Evolutionary conservation across 345 rosid species (phyloP).

Genomic region (Populus simonii): DNA sequence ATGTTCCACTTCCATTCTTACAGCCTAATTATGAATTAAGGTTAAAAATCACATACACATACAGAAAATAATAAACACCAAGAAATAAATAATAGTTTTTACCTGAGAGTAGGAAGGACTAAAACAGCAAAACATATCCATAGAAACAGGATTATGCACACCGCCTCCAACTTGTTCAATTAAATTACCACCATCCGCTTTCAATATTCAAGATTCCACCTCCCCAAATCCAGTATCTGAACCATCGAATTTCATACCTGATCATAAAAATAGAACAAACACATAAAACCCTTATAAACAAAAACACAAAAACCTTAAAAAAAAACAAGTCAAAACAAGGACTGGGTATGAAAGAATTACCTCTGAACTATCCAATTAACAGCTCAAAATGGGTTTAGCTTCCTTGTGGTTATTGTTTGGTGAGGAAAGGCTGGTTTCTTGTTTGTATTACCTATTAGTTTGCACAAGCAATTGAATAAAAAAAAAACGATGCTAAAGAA

Average conservation of each 20-base stretch:
- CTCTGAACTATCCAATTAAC: conserved; percentile 14
- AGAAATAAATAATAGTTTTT: background rate
- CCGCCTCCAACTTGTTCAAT: conserved; percentile 13
- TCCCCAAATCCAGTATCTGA: conserved; percentile 26
- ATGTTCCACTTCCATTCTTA: background rate
- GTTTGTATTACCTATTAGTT: conserved; percentile 3
- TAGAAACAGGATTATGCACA: conserved; percentile 21
- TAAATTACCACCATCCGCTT: conserved; percentile 25
- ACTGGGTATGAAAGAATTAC: conserved; percentile 30
- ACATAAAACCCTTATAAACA: background rate
- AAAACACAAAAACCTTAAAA: conserved; percentile 14
- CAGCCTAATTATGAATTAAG: background rate
- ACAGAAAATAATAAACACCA: background rate
- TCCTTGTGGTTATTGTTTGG: background rate
- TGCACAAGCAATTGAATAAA: conserved; percentile 32
- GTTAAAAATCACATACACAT: conserved; percentile 1
- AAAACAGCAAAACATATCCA: conserved; percentile 48
- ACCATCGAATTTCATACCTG: conserved; percentile 17
- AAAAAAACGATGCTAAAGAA: conserved; percentile 9
- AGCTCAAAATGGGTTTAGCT: conserved; percentile 5
- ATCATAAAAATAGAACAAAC: conserved; percentile 9
- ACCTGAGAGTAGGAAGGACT: conserved; percentile 33
- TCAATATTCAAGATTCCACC: conserved; percentile 12
- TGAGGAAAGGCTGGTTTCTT: background rate
- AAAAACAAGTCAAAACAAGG: background rate